Evolutionary conservation across 2,329 filamentous ascomycete genomes (phyloP), one percentile per base, ranked within the genome.

Genomic region (Endoconidiophora laricicola): DNA sequence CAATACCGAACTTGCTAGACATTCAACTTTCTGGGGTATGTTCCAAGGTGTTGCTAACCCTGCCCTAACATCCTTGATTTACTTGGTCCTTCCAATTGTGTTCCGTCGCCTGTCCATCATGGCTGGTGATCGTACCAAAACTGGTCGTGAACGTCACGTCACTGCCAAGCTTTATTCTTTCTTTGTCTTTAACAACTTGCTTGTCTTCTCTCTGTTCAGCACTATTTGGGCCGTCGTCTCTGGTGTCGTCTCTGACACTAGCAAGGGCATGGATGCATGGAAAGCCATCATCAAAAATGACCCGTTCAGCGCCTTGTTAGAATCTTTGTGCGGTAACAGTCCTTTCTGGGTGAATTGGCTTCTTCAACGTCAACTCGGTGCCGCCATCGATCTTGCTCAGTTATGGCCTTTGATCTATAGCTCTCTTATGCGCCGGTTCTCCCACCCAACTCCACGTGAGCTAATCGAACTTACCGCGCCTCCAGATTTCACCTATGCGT

Each of bases 261-360:
- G 71, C 3, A 64, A 72, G 0, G 73, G 77, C 38, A 66, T 71
- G 16, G 71, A 81, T 57, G 75, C 78, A 9, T 85, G 83, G 79
- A 64, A 80, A 18, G 79, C 83, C 1, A 77, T 94, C 46, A 58
- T 75, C 22, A 66, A 80, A 1, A 72, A 76, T 14, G 61, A 84
- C 23, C 73, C 86, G 41, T 80, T 79, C 52, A 57, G 65, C 1
- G 73, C 73, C 24, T 64, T 88, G 41, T 81, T 94, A 61, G 67
- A 70, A n/a, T 76, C 86, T 0, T 70, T 98, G 1, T 94, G 86
- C 67, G 69, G 74, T 23, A 80, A 93, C 50, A 93, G 88, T 1
- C 77, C 83, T 0, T 98, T 94, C 64, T 98, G 90, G 90, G 79
- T 96, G 16, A 88, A 85, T 1, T 96, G 87, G 74, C 73, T 96